Conservation (phyloP, 2,329 filamentous ascomycete species). For the Thielaviopsis populi region DNA sequence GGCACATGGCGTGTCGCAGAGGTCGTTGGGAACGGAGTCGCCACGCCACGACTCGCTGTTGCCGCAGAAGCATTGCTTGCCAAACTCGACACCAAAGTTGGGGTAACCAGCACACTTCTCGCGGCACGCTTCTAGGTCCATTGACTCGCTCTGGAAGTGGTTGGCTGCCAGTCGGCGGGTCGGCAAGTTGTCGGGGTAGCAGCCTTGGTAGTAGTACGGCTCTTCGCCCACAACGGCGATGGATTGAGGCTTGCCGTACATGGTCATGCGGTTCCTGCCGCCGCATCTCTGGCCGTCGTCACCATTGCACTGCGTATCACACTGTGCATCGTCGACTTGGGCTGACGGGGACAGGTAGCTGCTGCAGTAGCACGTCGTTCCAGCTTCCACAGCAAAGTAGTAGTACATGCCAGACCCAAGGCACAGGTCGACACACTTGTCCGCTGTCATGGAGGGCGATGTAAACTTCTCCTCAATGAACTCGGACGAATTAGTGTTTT, state of each 20-base stretch:
- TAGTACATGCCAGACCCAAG: slow-evolving; percentile 11
- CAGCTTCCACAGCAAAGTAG: slow-evolving; percentile 2
- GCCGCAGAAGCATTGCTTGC: slow-evolving; percentile 5
- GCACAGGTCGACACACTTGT: slow-evolving; percentile 6
- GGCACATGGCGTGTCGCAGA: slow-evolving; percentile 9
- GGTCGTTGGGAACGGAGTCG: slow-evolving; percentile 2
- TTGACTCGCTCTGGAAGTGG: not conserved
- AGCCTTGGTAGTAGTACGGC: slow-evolving; percentile 13
- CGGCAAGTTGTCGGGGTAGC: not conserved
- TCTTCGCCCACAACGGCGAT: not conserved
- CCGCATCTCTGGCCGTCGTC: slow-evolving; percentile 8
- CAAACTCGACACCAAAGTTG: slow-evolving; percentile 11
- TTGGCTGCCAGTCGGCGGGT: not conserved
- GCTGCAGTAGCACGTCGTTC: slow-evolving; percentile 10
- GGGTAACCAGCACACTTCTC: slow-evolving; percentile 1
- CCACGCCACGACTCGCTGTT: slow-evolving; percentile 7
- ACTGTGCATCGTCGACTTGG: not conserved
- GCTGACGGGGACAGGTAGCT: not conserved
- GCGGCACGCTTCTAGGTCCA: slow-evolving; percentile 9
- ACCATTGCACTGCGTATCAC: slow-evolving; percentile 4
- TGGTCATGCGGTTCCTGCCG: not conserved
- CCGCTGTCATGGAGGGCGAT: slow-evolving; percentile 7
- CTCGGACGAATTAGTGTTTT: not conserved
- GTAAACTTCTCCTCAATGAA: not conserved
- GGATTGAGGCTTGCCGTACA: slow-evolving; percentile 10